phyloP scores from a whole-genome alignment of 768 basidiomycete species.

The Obba rivulosa region DNA sequence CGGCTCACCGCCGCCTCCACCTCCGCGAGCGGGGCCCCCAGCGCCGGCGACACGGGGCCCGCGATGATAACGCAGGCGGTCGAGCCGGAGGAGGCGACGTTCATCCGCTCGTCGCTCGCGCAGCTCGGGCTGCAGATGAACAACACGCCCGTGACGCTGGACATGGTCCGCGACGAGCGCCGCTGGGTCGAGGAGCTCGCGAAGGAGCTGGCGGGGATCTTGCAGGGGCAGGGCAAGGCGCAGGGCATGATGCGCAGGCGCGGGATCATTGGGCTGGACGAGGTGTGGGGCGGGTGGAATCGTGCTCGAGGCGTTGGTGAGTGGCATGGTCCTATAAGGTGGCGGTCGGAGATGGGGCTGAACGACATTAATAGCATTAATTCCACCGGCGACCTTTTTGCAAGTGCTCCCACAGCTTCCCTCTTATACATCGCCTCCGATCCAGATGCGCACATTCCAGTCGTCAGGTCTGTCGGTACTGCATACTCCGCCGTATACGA shows the following conservation, averaged over 20 bases:
- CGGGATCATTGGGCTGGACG: conserved; percentile 83
- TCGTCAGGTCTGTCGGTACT: conserved; percentile 74
- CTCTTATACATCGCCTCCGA: conserved; percentile 57
- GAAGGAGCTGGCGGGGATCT: conserved; percentile 69
- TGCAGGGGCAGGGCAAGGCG: conserved; percentile 42
- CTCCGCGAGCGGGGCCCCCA: conserved; percentile 13
- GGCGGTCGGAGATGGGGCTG: too few species aligned
- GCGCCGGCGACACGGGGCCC: conserved; percentile 12
- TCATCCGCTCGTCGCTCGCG: conserved; percentile 85
- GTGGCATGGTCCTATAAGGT: conserved; percentile 20
- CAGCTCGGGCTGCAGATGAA: conserved; percentile 80
- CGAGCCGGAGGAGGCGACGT: conserved; percentile 78
- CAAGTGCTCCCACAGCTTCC: conserved; percentile 67
- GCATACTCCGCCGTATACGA: conserved; percentile 75
- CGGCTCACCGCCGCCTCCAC: conserved; percentile 52
- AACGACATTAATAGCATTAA: conserved; percentile 52
- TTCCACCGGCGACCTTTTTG: conserved; percentile 86
- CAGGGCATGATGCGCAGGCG: conserved; percentile 72
- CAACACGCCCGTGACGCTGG: conserved; percentile 78
- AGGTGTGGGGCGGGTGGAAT: conserved; percentile 96
- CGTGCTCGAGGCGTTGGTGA: conserved; percentile 86
- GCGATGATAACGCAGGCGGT: conserved; percentile 32
- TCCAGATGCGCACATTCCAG: conserved; percentile 59
- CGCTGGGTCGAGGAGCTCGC: conserved; percentile 79
- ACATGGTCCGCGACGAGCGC: conserved; percentile 81